phyloP scores from a whole-genome alignment of 1,284 basidiomycete genomes.

The Cutaneotrichosporon dermatis region DNA sequence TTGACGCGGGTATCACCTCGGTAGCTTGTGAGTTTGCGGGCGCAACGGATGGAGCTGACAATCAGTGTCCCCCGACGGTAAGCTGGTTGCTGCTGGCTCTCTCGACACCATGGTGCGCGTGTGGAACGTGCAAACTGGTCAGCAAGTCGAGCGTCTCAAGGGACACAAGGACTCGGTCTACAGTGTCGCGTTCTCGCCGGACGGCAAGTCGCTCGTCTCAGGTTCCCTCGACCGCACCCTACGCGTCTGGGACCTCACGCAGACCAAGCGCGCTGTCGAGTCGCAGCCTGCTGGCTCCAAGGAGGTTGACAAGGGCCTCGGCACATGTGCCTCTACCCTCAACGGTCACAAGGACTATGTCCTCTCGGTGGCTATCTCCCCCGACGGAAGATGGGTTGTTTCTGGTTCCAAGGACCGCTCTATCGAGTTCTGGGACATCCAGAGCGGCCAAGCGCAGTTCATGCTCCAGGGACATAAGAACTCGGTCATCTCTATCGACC shows the following conservation, averaged over 20 bases:
- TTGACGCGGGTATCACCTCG: slow-evolving; percentile 70
- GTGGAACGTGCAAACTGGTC: slow-evolving; percentile 73
- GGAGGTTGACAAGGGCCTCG: slow-evolving; percentile 49
- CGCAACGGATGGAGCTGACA: neutral
- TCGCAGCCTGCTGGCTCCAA: slow-evolving; percentile 26
- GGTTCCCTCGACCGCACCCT: slow-evolving; percentile 82
- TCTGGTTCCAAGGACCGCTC: slow-evolving; percentile 86
- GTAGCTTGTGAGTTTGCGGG: slow-evolving; percentile 42
- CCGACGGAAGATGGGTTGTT: slow-evolving; percentile 81
- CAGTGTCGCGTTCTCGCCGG: slow-evolving; percentile 79
- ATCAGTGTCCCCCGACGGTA: slow-evolving; percentile 72
- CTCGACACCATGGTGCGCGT: slow-evolving; percentile 80
- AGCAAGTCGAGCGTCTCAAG: slow-evolving; percentile 67
- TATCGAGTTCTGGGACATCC: slow-evolving; percentile 83
- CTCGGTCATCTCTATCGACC: slow-evolving; percentile 79
- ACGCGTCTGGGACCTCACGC: slow-evolving; percentile 74
- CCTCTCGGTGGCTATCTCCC: slow-evolving; percentile 61
- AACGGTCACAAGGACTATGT: slow-evolving; percentile 69
- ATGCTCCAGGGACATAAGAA: slow-evolving; percentile 89
- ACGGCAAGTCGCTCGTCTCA: slow-evolving; percentile 68
- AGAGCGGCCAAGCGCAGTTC: slow-evolving; percentile 68
- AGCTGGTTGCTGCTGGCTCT: slow-evolving; percentile 74
- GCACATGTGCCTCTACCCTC: slow-evolving; percentile 69
- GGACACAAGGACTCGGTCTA: slow-evolving; percentile 81
- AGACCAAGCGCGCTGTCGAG: slow-evolving; percentile 44